Base-by-base conservation (phyloP, 164 flowering plant genomes). In the Santalum album region DNA sequence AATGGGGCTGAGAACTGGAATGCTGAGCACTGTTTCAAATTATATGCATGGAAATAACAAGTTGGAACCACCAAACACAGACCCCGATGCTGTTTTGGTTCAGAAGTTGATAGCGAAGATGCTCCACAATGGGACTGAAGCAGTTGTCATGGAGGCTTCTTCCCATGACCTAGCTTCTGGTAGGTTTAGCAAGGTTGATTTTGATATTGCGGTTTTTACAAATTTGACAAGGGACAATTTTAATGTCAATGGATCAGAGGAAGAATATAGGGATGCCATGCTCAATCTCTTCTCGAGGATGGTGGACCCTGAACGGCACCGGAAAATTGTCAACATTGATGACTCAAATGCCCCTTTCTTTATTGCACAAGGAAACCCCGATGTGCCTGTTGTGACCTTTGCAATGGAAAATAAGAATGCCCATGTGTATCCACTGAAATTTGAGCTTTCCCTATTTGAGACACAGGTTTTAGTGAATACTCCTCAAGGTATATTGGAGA, bases 41-140 rank as follows among this genome's bases (percentile, higher is more conserved):
- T 89, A 83, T 66, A 55, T 92, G 15, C 94, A 89, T 52, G 96
- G 96, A 25, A 86, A 92, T 58, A 83, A 84, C 69, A 81, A 74
- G 68, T 69, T 89, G 75, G 99, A 92, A 25, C 60, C 80, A 7
- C 73, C 79, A 7, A 51, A 68, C 49, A 72, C 77, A 10, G 75
- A 78, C 18, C 85, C 84, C 0, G 99, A 89, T 78, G 77, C 91
- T 40, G 88, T 92, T 65, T 25, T 71, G 70, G 74, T 86, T 62
- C 99, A 92, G 80, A 87, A 83, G 58, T 61, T 83, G 71, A 83
- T 89, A 90, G 99, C 99, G 4, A 89, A 80, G 74, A 89, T 89
- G 96, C 68, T 83, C 4, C 91, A 82, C 54, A 92, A 92, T 64
- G 96, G 99, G 50, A 79, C 90, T 29, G 98, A 92, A 62, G 90